Conservation (phyloP, 495 filamentous ascomycete genomes). For the Pyronema omphalodes region DNA sequence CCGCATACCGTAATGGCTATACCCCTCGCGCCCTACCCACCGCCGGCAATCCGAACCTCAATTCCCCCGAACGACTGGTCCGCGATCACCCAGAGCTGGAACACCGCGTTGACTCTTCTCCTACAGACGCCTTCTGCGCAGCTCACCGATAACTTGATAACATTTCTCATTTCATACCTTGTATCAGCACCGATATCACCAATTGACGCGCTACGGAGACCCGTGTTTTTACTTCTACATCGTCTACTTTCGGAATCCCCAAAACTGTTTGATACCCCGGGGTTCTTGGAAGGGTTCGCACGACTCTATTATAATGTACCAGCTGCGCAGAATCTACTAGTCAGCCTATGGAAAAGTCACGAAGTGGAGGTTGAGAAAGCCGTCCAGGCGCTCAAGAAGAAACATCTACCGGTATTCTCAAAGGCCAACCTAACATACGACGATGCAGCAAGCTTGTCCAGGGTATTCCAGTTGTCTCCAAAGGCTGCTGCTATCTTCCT, state of each 20-base stretch:
- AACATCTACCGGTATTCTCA: neutral
- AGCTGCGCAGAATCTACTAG: neutral
- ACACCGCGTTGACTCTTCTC: slow-evolving; percentile 7
- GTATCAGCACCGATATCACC: neutral
- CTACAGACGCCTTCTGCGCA: slow-evolving; percentile 9
- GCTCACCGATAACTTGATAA: neutral
- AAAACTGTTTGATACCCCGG: slow-evolving; percentile 3
- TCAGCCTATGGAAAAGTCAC: neutral
- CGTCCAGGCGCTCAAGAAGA: neutral
- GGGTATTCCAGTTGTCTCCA: slow-evolving; percentile 8
- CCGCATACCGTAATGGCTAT: slow-evolving; percentile 9
- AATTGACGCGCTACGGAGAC: slow-evolving; percentile 5
- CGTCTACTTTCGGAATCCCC: slow-evolving; percentile 6
- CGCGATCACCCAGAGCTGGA: slow-evolving; percentile 5
- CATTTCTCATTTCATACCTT: slow-evolving; percentile 13
- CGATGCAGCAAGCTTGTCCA: neutral
- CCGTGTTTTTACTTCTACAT: slow-evolving; percentile 9
- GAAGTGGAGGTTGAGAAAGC: neutral
- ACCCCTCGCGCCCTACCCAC: slow-evolving; percentile 17
- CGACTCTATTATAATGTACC: neutral
- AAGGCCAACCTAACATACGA: neutral
- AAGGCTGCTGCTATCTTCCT: slow-evolving; percentile 14
- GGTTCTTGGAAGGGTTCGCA: slow-evolving; percentile 10
- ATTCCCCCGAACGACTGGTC: slow-evolving; percentile 11
- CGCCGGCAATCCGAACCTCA: neutral